phyloP scores from a whole-genome alignment of 2,329 filamentous ascomycete species.

The Zalaria obscura region DNA sequence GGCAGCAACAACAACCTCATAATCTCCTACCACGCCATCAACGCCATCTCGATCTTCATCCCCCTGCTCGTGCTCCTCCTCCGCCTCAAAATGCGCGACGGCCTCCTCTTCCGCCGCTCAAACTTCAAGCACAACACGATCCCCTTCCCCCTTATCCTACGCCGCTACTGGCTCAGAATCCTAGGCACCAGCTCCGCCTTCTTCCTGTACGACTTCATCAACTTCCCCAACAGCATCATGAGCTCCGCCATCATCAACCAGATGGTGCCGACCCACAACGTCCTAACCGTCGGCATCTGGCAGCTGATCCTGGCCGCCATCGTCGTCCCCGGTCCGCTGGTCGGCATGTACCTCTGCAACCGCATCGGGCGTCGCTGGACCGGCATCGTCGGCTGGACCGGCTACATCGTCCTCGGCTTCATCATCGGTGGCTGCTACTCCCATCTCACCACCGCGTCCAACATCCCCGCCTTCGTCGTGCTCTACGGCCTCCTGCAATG shows the following conservation, averaged over 20 bases:
- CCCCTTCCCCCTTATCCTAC: constrained; percentile 30
- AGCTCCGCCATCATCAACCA: constrained; percentile 27
- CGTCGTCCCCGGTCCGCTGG: constrained; percentile 34
- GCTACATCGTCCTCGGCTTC: constrained; percentile 37
- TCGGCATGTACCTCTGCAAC: constrained; percentile 35
- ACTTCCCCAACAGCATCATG: constrained; percentile 31
- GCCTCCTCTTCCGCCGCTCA: constrained; percentile 30
- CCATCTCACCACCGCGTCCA: constrained; percentile 28
- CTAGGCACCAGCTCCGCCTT: constrained; percentile 29
- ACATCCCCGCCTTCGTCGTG: constrained; percentile 35
- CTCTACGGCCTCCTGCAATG: constrained; percentile 39
- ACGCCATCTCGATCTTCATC: constrained; percentile 31
- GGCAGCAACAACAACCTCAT: constrained; percentile 20
- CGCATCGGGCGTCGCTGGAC: constrained; percentile 33
- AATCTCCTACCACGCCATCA: constrained; percentile 25
- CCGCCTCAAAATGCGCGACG: constrained; percentile 28
- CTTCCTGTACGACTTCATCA: constrained; percentile 35
- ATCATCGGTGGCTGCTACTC: constrained; percentile 37
- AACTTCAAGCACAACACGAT: constrained; percentile 33
- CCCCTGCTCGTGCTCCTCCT: constrained; percentile 26
- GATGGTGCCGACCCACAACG: constrained; percentile 20
- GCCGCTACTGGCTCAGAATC: constrained; percentile 32
- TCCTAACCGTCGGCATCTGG: constrained; percentile 30
- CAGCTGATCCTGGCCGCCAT: constrained; percentile 32
- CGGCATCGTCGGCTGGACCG: constrained; percentile 36